phyloP scores from a whole-genome alignment of 768 basidiomycete species.

The Boletus sp. region DNA sequence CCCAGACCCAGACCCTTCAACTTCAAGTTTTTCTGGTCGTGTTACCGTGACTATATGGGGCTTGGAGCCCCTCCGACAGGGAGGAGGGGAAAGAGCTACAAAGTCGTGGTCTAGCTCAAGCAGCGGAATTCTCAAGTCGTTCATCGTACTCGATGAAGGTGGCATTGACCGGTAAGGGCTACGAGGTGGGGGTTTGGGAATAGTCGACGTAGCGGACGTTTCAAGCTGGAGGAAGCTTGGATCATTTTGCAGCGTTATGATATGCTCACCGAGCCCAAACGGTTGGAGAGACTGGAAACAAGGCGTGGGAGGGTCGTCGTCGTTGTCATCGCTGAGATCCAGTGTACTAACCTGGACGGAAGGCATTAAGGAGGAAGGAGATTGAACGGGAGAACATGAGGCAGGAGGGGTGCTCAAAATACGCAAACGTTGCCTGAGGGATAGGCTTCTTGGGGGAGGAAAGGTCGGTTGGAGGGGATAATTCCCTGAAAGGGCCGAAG shows the following conservation, averaged over 20 bases:
- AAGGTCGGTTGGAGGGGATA: constrained; percentile 26
- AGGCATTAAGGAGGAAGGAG: constrained; percentile 22
- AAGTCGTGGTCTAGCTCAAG: constrained; percentile 35
- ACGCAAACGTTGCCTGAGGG: constrained; percentile 62
- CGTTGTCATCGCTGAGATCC: constrained; percentile 23
- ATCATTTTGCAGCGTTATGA: constrained; percentile 48
- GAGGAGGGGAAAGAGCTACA: constrained; percentile 60
- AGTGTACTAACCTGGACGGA: constrained; percentile 27
- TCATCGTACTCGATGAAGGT: constrained; percentile 2
- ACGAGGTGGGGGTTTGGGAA: constrained; percentile 17
- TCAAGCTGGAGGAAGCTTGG: constrained; percentile 59
- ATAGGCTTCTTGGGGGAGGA: constrained; percentile 30
- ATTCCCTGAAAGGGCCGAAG: constrained; percentile 35
- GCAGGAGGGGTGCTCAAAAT: constrained; percentile 60
- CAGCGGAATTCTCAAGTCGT: constrained; percentile 13
- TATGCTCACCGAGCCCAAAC: constrained; percentile 55
- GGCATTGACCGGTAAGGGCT: constrained; percentile 28
- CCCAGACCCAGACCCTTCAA: constrained; percentile 7
- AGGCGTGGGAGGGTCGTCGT: constrained; percentile 30
- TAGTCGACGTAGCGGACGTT: constrained; percentile 40
- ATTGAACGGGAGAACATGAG: constrained; percentile 26
- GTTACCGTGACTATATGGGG: constrained; percentile 33
- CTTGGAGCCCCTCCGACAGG: constrained; percentile 58
- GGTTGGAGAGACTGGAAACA: constrained; percentile 8
- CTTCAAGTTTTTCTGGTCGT: constrained; percentile 11